Conservation (phyloP, 306 rosid species). For the Macrotyloma uniflorum region DNA sequence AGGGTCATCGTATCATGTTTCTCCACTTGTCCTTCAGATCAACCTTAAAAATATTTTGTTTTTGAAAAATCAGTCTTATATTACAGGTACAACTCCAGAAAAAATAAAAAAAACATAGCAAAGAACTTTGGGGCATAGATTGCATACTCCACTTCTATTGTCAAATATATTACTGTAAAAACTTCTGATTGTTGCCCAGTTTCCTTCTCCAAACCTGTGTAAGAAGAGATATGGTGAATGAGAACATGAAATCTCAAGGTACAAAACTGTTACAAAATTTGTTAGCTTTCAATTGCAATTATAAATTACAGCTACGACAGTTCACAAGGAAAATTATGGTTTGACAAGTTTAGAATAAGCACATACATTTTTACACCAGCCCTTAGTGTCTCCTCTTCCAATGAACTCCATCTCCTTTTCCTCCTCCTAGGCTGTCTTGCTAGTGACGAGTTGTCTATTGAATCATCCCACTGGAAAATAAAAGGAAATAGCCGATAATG, state of each 20-base stretch:
- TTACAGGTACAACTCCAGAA: background rate
- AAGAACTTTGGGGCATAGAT: constrained; percentile 5
- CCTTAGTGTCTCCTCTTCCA: constrained; percentile 80
- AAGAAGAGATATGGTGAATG: constrained; percentile 34
- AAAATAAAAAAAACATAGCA: constrained; percentile 33
- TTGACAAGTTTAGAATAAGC: constrained; percentile 25
- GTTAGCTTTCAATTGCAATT: constrained; percentile 1
- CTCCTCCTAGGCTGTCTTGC: constrained; percentile 48
- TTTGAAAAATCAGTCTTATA: background rate
- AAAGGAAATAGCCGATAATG: constrained; percentile 7
- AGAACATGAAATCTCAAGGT: constrained; percentile 15
- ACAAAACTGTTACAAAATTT: constrained; percentile 16
- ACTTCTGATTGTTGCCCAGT: constrained; percentile 66
- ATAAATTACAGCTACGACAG: constrained; percentile 21
- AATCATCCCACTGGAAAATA: constrained; percentile 71
- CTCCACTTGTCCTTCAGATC: constrained; percentile 97
- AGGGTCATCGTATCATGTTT: constrained; percentile 56
- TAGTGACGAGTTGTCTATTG: constrained; percentile 52
- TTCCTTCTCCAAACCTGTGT: constrained; percentile 77
- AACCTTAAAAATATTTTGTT: constrained; percentile 51
- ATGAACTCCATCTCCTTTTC: constrained; percentile 65
- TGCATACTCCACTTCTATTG: constrained; percentile 69
- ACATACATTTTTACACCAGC: constrained; percentile 68
- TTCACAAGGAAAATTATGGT: constrained; percentile 1
- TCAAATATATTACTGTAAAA: constrained; percentile 55